Evolutionary conservation across 2,329 filamentous ascomycete species (phyloP), one percentile per base, ranked within the genome.

Genomic region (Graphilbum fragrans): DNA sequence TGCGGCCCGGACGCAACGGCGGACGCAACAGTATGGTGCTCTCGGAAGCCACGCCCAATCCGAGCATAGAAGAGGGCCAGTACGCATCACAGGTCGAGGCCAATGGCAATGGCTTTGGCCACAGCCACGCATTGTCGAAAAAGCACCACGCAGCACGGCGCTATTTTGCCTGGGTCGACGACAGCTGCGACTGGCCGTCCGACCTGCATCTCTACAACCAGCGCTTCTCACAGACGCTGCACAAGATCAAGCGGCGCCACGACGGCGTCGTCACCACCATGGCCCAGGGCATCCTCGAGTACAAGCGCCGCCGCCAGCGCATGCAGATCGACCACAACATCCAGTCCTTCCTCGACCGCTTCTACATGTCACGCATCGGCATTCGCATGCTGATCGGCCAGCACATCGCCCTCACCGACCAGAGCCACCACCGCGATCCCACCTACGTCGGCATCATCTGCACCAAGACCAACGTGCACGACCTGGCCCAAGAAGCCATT

Each of bases 341-440:
- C 45, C 92, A 98, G 61, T 82, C 86, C 42, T 98, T 98, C 69
- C 77, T 98, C 50, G 92, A 98, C 65, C 85, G 92, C 45, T 98
- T 98, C 65, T 98, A 98, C 71, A 98, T 98, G 92, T 95, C 88
- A 35, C 86, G 92, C 48, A 98, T 98, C 56, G 92, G 92, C 50
- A 98, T 98, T 52, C 85, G 92, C 53, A 98, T 98, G 92, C 79
- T 98, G 39, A 95, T 98, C 54, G 92, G 92, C 41, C 92, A 98
- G 61, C 92, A 98, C 67, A 94, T 98, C 55, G 92, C 92, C 45
- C 71, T 98, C 45, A 94, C 88, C 6, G 90, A 96, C 60, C 88
- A 96, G 64, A 84, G 81, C 54, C 82, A 92, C 53, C 80, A 87
- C 51, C 80, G 80, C 47, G 90, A 96, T 60, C 86, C 87, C 31